Conservation (phyloP, 2,329 filamentous ascomycete genomes). For the Rasamsonia emersonii region DNA sequence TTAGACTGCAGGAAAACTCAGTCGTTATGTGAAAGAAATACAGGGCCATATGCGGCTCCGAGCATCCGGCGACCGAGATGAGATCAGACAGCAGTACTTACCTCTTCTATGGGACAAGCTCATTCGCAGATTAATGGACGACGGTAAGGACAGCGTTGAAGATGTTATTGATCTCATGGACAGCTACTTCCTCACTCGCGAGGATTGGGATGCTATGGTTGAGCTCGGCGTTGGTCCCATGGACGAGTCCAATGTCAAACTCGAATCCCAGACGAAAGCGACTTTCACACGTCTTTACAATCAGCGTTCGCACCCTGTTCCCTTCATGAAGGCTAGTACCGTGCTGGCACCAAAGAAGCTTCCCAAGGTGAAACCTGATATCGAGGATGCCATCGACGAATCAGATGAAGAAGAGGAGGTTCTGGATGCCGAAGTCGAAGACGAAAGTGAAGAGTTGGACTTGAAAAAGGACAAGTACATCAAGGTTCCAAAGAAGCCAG, state of each 20-base stretch:
- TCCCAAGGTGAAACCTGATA: conserved; percentile 71
- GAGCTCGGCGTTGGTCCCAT: conserved; percentile 86
- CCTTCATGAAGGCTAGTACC: conserved; percentile 89
- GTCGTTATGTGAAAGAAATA: conserved; percentile 80
- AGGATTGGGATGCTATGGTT: conserved; percentile 87
- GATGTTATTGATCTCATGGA: conserved; percentile 94
- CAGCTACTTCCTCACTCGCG: conserved; percentile 86
- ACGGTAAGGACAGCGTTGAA: conserved; percentile 73
- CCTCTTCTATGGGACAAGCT: conserved; percentile 78
- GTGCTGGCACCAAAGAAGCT: conserved; percentile 63
- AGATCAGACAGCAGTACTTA: conserved; percentile 89
- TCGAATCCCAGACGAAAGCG: conserved; percentile 78
- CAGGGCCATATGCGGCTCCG: conserved; percentile 94
- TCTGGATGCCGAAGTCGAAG: conserved; percentile 48
- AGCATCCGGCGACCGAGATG: conserved; percentile 82
- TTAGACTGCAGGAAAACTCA: conserved; percentile 47
- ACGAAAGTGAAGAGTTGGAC: conserved; percentile 70
- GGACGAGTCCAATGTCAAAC: conserved; percentile 63
- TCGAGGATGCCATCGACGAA: conserved; percentile 93
- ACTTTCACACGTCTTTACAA: conserved; percentile 92
- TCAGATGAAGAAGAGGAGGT: conserved; percentile 63
- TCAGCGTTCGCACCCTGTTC: conserved; percentile 71
- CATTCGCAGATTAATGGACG: conserved; percentile 61
- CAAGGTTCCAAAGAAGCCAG: conserved; percentile 70
- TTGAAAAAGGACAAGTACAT: conserved; percentile 94